Evolutionary conservation across 169 alveolate species (phyloP).

Genomic region (Plasmodium malariae): DNA sequence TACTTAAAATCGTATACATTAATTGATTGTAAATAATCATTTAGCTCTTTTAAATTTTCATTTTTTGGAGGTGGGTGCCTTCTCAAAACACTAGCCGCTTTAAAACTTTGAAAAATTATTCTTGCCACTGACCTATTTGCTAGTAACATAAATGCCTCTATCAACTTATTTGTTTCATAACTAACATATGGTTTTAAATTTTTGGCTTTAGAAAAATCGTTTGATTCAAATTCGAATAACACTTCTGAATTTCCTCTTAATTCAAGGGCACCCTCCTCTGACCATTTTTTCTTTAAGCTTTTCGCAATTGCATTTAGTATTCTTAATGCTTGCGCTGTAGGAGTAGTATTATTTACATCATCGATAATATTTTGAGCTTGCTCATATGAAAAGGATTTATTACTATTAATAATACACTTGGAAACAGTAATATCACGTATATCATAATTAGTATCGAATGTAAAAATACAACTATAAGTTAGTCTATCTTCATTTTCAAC

Average conservation of each 20-base stretch:
- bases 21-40: conserved; percentile 86
- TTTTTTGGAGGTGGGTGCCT: conserved; percentile 97
- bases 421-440: conserved; percentile 87
- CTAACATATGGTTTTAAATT: conserved; percentile 83
- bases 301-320: conserved; percentile 91
- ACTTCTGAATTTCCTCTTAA: conserved; percentile 62
- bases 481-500: conserved; percentile 93
- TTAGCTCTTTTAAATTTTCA: conserved; percentile 93
- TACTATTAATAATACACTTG: conserved; percentile 93
- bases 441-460: conserved; percentile 90
- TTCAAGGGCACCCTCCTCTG: conserved; percentile 97
- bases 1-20: conserved; percentile 86
- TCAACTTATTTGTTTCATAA: conserved; percentile 88
- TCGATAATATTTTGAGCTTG: conserved; percentile 94
- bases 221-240: conserved; percentile 90
- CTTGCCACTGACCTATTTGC: conserved; percentile 98
- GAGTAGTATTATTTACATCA: conserved; percentile 84
- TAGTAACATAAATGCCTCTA: conserved; percentile 99
- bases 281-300: conserved; percentile 91
- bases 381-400: conserved; percentile 92
- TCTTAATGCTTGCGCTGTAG: conserved; percentile 36
- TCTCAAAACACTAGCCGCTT: conserved; percentile 94
- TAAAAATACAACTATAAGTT: conserved; percentile 96
- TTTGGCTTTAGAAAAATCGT: conserved; percentile 84
- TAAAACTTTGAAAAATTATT: conserved; percentile 90